Conservation (phyloP, 2,329 filamentous ascomycete genomes). For the Fusarium compactum region DNA sequence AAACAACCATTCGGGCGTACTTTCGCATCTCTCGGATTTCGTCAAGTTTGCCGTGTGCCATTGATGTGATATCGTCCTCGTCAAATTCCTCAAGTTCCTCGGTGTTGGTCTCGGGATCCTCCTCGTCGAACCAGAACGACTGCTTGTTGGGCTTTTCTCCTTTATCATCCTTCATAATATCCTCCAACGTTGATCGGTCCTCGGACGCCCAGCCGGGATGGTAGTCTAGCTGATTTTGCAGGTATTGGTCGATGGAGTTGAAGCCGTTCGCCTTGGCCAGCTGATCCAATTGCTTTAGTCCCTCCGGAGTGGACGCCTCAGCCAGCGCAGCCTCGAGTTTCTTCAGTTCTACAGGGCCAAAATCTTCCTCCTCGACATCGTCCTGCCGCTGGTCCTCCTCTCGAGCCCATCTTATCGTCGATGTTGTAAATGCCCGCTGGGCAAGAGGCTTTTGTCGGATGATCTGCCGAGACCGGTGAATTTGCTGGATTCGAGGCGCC, state of each 20-base stretch:
- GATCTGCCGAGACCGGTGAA: conserved; percentile 44
- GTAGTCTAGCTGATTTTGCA: conserved; percentile 47
- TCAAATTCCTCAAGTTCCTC: conserved; percentile 74
- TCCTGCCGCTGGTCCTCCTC: conserved; percentile 35
- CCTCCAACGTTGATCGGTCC: conserved; percentile 50
- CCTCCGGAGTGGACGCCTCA: conserved; percentile 50
- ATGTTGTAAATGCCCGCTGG: conserved; percentile 50
- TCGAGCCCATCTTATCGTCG: conserved; percentile 48
- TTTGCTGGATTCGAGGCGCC: conserved; percentile 41
- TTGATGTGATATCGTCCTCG: conserved; percentile 84
- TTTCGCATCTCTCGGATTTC: conserved; percentile 89
- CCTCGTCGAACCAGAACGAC: conserved; percentile 63
- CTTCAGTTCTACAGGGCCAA: conserved; percentile 48
- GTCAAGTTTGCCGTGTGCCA: conserved; percentile 89
- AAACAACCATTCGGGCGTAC: conserved; percentile 87
- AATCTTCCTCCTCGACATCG: conserved; percentile 45
- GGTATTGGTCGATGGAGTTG: conserved; percentile 51
- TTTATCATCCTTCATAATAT: conserved; percentile 49
- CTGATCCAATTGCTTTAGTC: conserved; percentile 51
- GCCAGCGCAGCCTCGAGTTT: conserved; percentile 48
- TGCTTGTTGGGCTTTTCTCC: conserved; percentile 52
- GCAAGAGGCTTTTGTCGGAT: conserved; percentile 36
- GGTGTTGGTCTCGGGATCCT: conserved; percentile 61
- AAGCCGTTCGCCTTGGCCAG: conserved; percentile 53
- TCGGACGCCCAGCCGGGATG: conserved; percentile 50